Evolutionary conservation across 2,329 filamentous ascomycete species (phyloP).

Genomic region (Aspergillus udagawae): DNA sequence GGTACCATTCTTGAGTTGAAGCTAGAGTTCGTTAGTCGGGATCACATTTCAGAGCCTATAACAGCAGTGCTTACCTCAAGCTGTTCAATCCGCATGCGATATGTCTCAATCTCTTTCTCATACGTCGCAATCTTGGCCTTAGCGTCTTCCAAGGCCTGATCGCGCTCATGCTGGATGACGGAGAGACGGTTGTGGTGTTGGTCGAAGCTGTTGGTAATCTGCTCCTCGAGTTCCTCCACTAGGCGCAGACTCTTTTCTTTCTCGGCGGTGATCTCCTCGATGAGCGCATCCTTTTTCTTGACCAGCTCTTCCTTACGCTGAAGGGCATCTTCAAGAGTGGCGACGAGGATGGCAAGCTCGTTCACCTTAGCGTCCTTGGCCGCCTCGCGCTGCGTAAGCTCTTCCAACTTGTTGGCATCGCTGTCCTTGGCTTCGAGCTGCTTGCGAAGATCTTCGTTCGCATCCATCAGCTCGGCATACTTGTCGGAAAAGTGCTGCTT

Average conservation of each 20-base stretch:
- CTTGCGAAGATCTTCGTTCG: constrained; percentile 37
- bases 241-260: constrained; percentile 90
- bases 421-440: constrained; percentile 36
- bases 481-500: constrained; percentile 42
- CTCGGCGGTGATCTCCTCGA: constrained; percentile 53
- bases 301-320: constrained; percentile 42
- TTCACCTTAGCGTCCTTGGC: constrained; percentile 52
- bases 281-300: constrained; percentile 43
- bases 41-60: background rate
- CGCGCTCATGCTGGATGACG: constrained; percentile 70
- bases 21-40: constrained; percentile 23
- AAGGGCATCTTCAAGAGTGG: constrained; percentile 44
- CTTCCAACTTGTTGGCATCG: constrained; percentile 32
- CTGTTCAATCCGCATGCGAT: constrained; percentile 54
- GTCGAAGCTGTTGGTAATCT: constrained; percentile 91
- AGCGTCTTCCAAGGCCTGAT: constrained; percentile 73
- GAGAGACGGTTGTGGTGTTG: constrained; percentile 91
- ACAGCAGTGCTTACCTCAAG: constrained; percentile 64
- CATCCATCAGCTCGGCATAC: constrained; percentile 38
- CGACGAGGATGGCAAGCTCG: constrained; percentile 50
- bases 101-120: constrained; percentile 63
- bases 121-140: constrained; percentile 60
- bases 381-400: constrained; percentile 36
- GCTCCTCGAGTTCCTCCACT: constrained; percentile 94
- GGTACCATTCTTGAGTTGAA: constrained; percentile 41